Base-by-base conservation (phyloP, 208 protist genomes). In the Trypanosoma mega region DNA sequence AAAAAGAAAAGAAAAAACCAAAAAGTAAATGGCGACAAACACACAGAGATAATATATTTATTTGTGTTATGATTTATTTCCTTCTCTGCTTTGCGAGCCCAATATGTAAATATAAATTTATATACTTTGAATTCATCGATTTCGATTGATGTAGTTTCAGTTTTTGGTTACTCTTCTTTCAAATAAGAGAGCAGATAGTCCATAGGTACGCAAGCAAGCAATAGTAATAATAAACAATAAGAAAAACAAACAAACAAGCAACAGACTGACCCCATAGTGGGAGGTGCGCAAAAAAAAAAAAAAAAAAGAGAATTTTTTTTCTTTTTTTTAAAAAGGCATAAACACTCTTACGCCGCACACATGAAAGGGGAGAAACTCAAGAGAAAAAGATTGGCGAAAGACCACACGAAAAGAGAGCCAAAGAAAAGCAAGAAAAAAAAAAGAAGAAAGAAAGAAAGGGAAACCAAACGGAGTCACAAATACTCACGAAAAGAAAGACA, bases 1-100 rank as follows among this genome's bases (percentile, higher is more conserved):
- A 36, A 48, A 55, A 37, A 47, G 36, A 54, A 47, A 70, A 52
- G 6, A 64, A 63, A 1, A 50, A 45, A 49, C 31, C 47, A 62
- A 52, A 66, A 24, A 37, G 26, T 16, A 24, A 26, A 6, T 54
- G 36, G 21, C 3, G 14, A 26, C 18, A n/a, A n/a, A n/a, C n/a
- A n/a, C n/a, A n/a, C n/a, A 50, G 26, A 50, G 12, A 14, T 14
- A 50, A n/a, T 50, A 12, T 50, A 31, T 30, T 7, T 50, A 14
- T 50, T 6, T 31, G 23, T 50, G 26, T 50, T 6, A n/a, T n/a
- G n/a, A n/a, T n/a, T 50, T 30, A 39, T 47, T 26, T 33, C 29
- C 59, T 65, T 54, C 59, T 37, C 24, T 45, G 5, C n/a, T 26
- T 54, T 54, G 59, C 3, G 23, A 44, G 14, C 30, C 56, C 21